phyloP scores from a whole-genome alignment of 257 asterid species.

The Sherardia arvensis region DNA sequence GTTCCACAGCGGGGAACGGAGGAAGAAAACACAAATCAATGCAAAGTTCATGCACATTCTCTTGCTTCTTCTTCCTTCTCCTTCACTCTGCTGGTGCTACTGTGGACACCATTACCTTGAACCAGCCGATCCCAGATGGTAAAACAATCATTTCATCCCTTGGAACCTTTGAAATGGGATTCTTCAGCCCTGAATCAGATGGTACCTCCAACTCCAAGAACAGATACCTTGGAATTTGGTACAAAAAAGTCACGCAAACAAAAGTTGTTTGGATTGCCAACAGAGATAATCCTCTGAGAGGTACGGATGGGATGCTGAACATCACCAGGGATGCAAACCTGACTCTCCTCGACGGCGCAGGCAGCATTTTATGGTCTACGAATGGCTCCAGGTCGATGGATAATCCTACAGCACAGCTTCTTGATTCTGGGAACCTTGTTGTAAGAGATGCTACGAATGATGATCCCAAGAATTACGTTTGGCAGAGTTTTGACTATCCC shows the following conservation, averaged over 20 bases:
- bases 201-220: slow-evolving; percentile 5
- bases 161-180: slow-evolving; percentile 26
- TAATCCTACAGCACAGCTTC: slow-evolving; percentile 18
- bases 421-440: slow-evolving; percentile 33
- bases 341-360: background rate
- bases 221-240: slow-evolving; percentile 29
- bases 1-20: background rate
- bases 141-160: slow-evolving; percentile 25
- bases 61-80: background rate
- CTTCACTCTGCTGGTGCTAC: slow-evolving; percentile 6
- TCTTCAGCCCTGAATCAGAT: slow-evolving; percentile 21
- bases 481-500: slow-evolving; percentile 30
- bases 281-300: slow-evolving; percentile 14
- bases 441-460: slow-evolving; percentile 21
- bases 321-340: slow-evolving; percentile 9
- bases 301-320: slow-evolving; percentile 4
- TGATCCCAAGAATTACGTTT: slow-evolving; percentile 12
- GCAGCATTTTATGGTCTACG: slow-evolving; percentile 17
- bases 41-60: background rate
- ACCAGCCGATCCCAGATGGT: slow-evolving; percentile 19
- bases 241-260: slow-evolving; percentile 3
- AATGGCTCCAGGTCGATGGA: slow-evolving; percentile 1
- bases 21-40: background rate
- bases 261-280: slow-evolving; percentile 21
- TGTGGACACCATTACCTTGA: slow-evolving; percentile 9